Evolutionary conservation across 805 yeast genomes (phyloP).

Genomic region (Isabelozyma pseudorhagii): DNA sequence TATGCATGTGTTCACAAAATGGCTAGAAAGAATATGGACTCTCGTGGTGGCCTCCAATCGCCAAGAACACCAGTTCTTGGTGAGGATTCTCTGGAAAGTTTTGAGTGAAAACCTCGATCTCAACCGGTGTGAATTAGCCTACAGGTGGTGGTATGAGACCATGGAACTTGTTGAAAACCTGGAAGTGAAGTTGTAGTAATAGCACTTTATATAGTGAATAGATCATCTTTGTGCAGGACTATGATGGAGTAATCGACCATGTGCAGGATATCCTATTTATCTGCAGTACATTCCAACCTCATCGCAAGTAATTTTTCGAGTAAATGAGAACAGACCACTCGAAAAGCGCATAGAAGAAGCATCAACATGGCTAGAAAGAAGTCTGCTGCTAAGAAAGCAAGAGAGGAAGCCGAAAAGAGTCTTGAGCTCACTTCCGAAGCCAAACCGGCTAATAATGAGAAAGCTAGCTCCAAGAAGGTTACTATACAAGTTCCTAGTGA

Average conservation of each 20-base stretch:
- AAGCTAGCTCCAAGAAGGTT: constrained; percentile 6
- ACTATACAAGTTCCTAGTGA: constrained; percentile 8
- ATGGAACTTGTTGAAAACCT: constrained; percentile 5
- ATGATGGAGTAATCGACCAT: neutral
- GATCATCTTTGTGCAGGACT: no score
- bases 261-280: neutral
- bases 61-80: constrained; percentile 38
- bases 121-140: constrained; percentile 52
- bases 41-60: constrained; percentile 29
- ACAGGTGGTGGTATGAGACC: constrained; percentile 61
- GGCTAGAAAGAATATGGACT: constrained; percentile 47
- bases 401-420: constrained; percentile 38
- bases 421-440: neutral
- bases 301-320: neutral
- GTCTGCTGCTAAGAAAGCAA: constrained; percentile 74
- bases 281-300: neutral
- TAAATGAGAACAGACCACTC: neutral
- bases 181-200: neutral
- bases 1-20: constrained; percentile 32
- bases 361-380: constrained; percentile 77
- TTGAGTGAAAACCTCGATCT: constrained; percentile 57
- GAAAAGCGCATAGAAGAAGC: neutral
- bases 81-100: constrained; percentile 47
- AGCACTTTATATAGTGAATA: no score
- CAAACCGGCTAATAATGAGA: no score